phyloP scores from a whole-genome alignment of 192 early-diverging fungal species.

The Coemansia sp. region DNA sequence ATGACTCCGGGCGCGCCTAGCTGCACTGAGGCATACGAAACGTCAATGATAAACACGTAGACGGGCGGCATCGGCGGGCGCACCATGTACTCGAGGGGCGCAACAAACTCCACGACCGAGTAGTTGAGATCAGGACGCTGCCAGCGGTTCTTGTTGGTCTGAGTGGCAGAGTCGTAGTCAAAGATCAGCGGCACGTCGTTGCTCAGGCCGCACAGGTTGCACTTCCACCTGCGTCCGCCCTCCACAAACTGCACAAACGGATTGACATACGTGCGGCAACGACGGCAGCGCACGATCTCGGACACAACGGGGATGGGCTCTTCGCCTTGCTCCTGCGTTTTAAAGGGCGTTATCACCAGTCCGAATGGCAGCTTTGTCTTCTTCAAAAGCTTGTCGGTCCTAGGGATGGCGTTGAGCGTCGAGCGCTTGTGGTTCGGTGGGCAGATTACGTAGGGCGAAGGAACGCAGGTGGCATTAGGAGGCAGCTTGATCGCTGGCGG shows the following conservation, averaged over 20 bases:
- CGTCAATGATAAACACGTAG: conserved; percentile 93
- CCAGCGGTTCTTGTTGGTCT: conserved; percentile 84
- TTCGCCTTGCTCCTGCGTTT: conserved; percentile 43
- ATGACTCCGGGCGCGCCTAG: conserved; percentile 82
- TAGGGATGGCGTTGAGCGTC: conserved; percentile 89
- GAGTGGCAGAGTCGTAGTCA: conserved; percentile 78
- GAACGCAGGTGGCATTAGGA: conserved; percentile 38
- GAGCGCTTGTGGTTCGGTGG: conserved; percentile 83
- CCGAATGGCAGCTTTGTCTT: conserved; percentile 93
- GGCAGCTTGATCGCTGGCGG: conserved; percentile 49
- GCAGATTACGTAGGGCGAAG: conserved; percentile 63
- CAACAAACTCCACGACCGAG: conserved; percentile 91
- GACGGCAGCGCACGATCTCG: conserved; percentile 94
- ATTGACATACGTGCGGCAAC: conserved; percentile 97
- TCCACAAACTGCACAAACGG: conserved; percentile 96
- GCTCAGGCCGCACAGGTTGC: conserved; percentile 90
- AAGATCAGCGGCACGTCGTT: conserved; percentile 87
- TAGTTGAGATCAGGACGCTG: conserved; percentile 87
- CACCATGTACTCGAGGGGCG: conserved; percentile 97
- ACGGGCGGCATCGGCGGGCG: conserved; percentile 97
- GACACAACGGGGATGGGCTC: conserved; percentile 84
- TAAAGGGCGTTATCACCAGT: conserved; percentile 86
- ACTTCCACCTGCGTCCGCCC: conserved; percentile 95
- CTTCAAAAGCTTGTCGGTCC: conserved; percentile 76
- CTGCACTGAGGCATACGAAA: conserved; percentile 88